These are phyloP conservation scores for Clavispora fructus DNA, from an alignment of 805 yeast species.

Conservation along the genomic window DNA sequence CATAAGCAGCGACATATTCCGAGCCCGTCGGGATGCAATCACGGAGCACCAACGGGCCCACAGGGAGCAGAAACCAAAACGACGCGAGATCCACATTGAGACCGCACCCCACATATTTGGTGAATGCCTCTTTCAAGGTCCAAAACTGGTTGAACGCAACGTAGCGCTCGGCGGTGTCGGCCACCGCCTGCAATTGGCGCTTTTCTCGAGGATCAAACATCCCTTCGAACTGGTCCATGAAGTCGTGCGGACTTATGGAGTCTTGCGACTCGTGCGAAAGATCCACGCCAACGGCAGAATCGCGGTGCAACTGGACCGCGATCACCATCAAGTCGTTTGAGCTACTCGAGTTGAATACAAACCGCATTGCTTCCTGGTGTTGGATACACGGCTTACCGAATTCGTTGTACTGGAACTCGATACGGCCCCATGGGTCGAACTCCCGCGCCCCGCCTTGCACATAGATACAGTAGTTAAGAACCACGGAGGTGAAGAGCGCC, in stretches of 20 bases:
- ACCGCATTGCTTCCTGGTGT: conserved; percentile 10
- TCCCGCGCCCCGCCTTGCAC: conserved; percentile 5
- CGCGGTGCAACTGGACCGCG: conserved; percentile 27
- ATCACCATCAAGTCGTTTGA: conserved; percentile 49
- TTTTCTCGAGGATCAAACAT: conserved; percentile 38
- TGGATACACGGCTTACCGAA: conserved; percentile 56
- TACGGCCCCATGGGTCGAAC: conserved; percentile 16
- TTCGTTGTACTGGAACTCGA: conserved; percentile 26
- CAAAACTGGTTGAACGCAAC: conserved; percentile 53
- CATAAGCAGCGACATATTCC: not conserved
- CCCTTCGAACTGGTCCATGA: conserved; percentile 34
- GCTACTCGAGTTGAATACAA: conserved; percentile 55
- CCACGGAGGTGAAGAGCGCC: conserved; percentile 39
- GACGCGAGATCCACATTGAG: conserved; percentile 13
- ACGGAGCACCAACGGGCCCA: not conserved
- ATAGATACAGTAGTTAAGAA: conserved; percentile 30
- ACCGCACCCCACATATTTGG: conserved; percentile 65
- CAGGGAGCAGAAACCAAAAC: conserved; percentile 4
- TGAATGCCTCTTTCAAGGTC: conserved; percentile 77
- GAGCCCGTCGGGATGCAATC: not conserved
- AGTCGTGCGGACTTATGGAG: conserved; percentile 18
- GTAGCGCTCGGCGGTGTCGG: conserved; percentile 16
- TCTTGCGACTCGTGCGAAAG: conserved; percentile 31
- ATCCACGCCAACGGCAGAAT: conserved; percentile 30
- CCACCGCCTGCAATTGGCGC: conserved; percentile 17